Conservation (phyloP, 352 stramenopile genomes). For the Phytopythium sindhum region DNA sequence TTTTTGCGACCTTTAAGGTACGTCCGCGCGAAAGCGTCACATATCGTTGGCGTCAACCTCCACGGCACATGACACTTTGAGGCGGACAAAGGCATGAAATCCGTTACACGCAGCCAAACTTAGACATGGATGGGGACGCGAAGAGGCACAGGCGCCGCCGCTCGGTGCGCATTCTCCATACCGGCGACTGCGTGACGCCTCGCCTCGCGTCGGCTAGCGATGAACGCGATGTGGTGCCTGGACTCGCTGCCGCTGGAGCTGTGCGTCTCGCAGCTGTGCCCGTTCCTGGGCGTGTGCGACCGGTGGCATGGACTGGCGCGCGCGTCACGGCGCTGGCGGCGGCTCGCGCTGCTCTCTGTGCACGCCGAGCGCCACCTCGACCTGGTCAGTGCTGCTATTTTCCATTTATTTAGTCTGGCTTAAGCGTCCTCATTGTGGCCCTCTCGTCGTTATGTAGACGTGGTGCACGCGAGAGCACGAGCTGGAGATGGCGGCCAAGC, state of each 20-base stretch:
- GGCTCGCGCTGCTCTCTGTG: slow-evolving; percentile 53
- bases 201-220: neutral
- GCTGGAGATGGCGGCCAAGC: slow-evolving; percentile 38
- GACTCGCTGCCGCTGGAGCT: slow-evolving; percentile 44
- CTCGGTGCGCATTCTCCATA: neutral
- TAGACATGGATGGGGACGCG: neutral
- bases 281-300: slow-evolving; percentile 54
- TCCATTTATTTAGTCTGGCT: neutral
- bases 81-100: neutral
- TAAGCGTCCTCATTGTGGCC: neutral
- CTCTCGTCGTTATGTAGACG: slow-evolving; percentile 24
- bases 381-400: slow-evolving; percentile 30
- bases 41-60: neutral
- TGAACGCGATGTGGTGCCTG: neutral
- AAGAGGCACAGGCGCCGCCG: neutral
- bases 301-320: slow-evolving; percentile 47
- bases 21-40: neutral
- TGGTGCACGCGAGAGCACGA: slow-evolving; percentile 70
- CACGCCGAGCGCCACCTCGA: slow-evolving; percentile 46
- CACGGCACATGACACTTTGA: neutral
- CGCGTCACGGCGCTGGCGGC: slow-evolving; percentile 57
- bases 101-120: neutral
- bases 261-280: slow-evolving; percentile 39
- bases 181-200: neutral
- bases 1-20: neutral